A percentile compares a stretch with the other conserved stretches of the same genome.
phyloP scores from a whole-genome alignment of 768 basidiomycete genomes.

The Auriscalpium orientale region DNA sequence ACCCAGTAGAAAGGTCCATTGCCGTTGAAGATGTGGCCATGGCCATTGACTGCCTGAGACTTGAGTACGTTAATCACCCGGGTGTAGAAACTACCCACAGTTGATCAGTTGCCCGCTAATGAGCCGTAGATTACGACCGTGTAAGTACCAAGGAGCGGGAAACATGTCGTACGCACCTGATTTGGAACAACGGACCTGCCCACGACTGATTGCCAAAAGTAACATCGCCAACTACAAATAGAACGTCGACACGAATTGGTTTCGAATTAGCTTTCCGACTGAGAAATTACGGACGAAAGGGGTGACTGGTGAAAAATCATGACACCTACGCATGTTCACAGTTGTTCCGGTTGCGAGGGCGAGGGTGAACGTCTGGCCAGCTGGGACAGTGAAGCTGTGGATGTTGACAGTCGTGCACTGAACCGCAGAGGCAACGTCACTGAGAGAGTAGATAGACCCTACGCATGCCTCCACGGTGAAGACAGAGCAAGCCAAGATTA shows the following conservation, averaged over 20 bases:
- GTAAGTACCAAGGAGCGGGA: not conserved
- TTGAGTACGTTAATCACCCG: not conserved
- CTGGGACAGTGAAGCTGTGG: conserved; percentile 48
- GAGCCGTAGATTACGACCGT: not conserved
- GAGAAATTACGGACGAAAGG: not conserved
- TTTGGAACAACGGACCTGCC: conserved; percentile 46
- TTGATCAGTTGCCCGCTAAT: conserved; percentile 39
- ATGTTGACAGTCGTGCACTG: conserved; percentile 53
- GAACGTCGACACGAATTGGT: not conserved
- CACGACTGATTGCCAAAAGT: conserved; percentile 44
- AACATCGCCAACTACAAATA: conserved; percentile 44
- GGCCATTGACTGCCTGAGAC: conserved; percentile 28
- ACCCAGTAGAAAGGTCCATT: conserved; percentile 40
- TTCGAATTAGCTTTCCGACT: not conserved
- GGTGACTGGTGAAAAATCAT: too few species aligned
- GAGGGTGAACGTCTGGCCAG: conserved; percentile 42
- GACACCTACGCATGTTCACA: conserved; percentile 48
- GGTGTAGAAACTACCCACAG: conserved; percentile 28
- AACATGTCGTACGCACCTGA: conserved; percentile 15
- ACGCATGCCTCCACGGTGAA: conserved; percentile 25
- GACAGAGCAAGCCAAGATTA: too few species aligned
- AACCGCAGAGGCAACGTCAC: conserved; percentile 43
- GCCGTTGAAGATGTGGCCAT: conserved; percentile 34
- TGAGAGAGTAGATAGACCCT: conserved; percentile 47
- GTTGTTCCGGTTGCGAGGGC: conserved; percentile 39